phyloP scores from a whole-genome alignment of 805 yeast genomes.

The Nakazawaea molendinolei region DNA sequence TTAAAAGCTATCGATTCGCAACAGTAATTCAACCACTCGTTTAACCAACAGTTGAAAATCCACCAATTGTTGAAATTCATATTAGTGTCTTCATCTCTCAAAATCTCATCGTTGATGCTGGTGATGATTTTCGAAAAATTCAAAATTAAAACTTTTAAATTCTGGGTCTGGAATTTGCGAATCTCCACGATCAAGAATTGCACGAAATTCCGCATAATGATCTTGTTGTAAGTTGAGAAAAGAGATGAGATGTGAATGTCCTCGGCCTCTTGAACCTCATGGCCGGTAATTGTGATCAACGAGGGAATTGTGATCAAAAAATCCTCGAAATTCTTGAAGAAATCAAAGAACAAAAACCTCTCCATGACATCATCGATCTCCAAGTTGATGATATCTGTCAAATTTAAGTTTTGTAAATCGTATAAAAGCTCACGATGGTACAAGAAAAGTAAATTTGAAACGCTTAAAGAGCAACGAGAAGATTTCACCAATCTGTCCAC shows the following conservation, averaged over 20 bases:
- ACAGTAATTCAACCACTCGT: slow-evolving; percentile 10
- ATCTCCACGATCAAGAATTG: slow-evolving; percentile 6
- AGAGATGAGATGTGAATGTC: slow-evolving; percentile 1
- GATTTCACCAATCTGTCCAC: slow-evolving; percentile 3
- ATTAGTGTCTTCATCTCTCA: slow-evolving; percentile 3
- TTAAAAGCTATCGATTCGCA: slow-evolving; percentile 9
- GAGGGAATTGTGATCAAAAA: slow-evolving; percentile 3
- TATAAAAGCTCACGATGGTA: not conserved
- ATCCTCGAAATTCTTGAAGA: slow-evolving; percentile 7
- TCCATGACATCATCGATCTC: slow-evolving; percentile 9
- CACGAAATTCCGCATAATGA: slow-evolving; percentile 6
- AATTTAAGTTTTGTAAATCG: slow-evolving; percentile 1
- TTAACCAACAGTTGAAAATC: slow-evolving; percentile 11
- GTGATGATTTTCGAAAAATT: slow-evolving; percentile 8
- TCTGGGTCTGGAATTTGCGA: slow-evolving; percentile 1
- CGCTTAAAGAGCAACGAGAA: slow-evolving; percentile 9
- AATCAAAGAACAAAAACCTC: not conserved
- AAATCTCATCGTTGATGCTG: slow-evolving; percentile 9
- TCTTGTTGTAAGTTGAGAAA: not conserved
- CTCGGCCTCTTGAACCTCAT: not conserved
- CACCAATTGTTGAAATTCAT: slow-evolving; percentile 11
- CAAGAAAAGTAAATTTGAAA: slow-evolving; percentile 3
- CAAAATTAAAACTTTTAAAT: not conserved
- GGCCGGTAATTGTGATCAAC: not conserved
- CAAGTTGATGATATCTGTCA: slow-evolving; percentile 4